These are phyloP conservation scores for Lyophyllum atratum DNA, from an alignment of 768 basidiomycete genomes.

Conservation along the genomic window DNA sequence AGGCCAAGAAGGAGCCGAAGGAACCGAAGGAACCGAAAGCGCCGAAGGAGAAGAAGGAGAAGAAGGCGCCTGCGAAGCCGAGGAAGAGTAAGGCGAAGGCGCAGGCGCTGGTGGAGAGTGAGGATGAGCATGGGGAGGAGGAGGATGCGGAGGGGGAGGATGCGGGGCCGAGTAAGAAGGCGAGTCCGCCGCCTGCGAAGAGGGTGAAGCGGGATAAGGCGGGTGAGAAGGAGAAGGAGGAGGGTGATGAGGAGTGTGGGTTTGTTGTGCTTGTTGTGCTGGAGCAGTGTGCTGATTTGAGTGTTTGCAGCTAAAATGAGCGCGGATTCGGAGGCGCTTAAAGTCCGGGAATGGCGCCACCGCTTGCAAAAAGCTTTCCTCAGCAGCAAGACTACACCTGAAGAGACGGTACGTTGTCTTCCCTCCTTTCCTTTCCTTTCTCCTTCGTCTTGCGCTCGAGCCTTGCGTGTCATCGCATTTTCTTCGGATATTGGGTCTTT, in stretches of 20 bases:
- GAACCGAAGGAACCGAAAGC: background rate
- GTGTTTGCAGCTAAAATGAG: slow-evolving; percentile 29
- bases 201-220: slow-evolving; percentile 50
- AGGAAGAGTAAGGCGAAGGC: slow-evolving; percentile 61
- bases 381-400: slow-evolving; percentile 17
- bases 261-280: background rate
- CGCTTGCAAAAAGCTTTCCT: slow-evolving; percentile 76
- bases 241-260: slow-evolving; percentile 65
- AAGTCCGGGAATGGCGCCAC: slow-evolving; percentile 82
- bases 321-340: slow-evolving; percentile 62
- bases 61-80: slow-evolving; percentile 25
- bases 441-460: background rate
- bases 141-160: slow-evolving; percentile 49
- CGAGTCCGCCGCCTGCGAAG: slow-evolving; percentile 66
- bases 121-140: slow-evolving; percentile 60
- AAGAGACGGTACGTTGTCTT: slow-evolving; percentile 16
- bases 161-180: slow-evolving; percentile 47
- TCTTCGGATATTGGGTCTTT: no score
- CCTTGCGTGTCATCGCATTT: background rate
- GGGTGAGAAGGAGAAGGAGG: slow-evolving; percentile 50
- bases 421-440: background rate
- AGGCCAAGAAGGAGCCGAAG: no score
- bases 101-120: slow-evolving; percentile 61
- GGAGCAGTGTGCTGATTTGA: background rate
- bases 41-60: slow-evolving; percentile 45